Evolutionary conservation across 306 rosid genomes (phyloP).

Genomic region (Pachyrhizus erosus): DNA sequence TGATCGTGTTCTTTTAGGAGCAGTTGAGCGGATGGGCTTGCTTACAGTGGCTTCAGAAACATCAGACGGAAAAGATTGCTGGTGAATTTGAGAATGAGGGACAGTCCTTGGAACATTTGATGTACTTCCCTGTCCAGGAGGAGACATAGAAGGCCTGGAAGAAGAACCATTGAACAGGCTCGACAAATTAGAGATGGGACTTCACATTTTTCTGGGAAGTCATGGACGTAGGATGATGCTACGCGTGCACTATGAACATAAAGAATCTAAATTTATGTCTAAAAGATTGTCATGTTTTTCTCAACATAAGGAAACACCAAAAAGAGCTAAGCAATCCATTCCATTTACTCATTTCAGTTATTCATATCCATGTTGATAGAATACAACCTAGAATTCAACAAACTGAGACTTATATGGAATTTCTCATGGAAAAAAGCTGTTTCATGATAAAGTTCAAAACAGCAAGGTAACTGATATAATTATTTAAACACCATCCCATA

Average conservation of each 20-base stretch:
- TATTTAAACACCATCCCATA: conserved; percentile 23
- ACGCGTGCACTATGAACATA: neutral
- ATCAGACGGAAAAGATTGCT: conserved; percentile 19
- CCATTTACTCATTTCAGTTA: conserved; percentile 15
- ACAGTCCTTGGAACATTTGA: conserved; percentile 38
- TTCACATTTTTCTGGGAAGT: conserved; percentile 7
- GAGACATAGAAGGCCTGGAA: conserved; percentile 51
- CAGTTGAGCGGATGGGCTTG: conserved; percentile 45
- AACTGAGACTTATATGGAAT: neutral
- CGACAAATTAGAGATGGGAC: conserved; percentile 25
- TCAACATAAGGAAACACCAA: neutral
- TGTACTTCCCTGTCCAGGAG: conserved; percentile 42
- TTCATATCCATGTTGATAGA: neutral
- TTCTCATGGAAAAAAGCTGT: neutral
- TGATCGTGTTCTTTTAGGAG: conserved; percentile 81
- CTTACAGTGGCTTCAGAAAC: conserved; percentile 41
- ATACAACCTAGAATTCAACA: conserved; percentile 10
- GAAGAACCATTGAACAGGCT: conserved; percentile 40
- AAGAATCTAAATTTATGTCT: conserved; percentile 3
- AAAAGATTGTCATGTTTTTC: neutral
- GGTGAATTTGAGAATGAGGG: conserved; percentile 42
- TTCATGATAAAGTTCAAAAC: conserved; percentile 20
- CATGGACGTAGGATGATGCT: neutral
- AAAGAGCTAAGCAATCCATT: conserved; percentile 36
- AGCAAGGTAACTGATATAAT: conserved; percentile 1